Percentiles rank a stretch among this genome's conserved stretches.
Evolutionary conservation across 176 grass and related monocot species (phyloP).

Genomic region (barley (Hordeum vulgare)): DNA sequence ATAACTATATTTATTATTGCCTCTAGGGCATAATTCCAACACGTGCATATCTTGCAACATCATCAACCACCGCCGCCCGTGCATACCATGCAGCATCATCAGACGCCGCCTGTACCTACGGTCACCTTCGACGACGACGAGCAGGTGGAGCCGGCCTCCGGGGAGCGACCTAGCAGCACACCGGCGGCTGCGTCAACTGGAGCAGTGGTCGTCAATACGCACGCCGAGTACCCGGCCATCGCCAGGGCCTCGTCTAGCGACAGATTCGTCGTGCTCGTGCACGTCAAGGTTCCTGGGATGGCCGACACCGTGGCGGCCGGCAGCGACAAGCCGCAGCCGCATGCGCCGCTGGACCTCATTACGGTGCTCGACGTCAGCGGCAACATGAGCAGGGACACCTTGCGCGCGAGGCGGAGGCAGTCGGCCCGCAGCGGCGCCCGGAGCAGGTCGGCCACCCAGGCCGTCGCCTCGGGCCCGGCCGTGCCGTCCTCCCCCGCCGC

Average conservation of each 20-base stretch:
- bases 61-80: too few relatives aligned
- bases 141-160: background rate
- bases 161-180: background rate
- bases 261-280: constrained; percentile 40
- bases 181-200: background rate
- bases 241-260: constrained; percentile 19
- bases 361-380: constrained; percentile 72
- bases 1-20: too few relatives aligned
- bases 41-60: too few relatives aligned
- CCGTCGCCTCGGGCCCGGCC: too few relatives aligned
- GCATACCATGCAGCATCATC: background rate
- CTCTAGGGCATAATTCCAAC: too few relatives aligned
- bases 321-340: background rate
- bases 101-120: too few relatives aligned
- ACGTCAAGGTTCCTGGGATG: constrained; percentile 35
- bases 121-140: constrained; percentile 36
- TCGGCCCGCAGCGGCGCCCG: too few relatives aligned
- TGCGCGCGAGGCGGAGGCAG: too few relatives aligned
- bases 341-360: constrained; percentile 46
- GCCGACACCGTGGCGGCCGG: background rate
- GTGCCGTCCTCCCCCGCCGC: too few relatives aligned
- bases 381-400: constrained; percentile 53
- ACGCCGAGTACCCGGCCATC: constrained; percentile 40
- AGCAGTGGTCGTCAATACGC: constrained; percentile 25
- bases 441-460: too few relatives aligned